Evolutionary conservation across 2,329 filamentous ascomycete genomes (phyloP), one percentile per base, ranked within the genome.

Genomic region (Colletotrichum graminicola): DNA sequence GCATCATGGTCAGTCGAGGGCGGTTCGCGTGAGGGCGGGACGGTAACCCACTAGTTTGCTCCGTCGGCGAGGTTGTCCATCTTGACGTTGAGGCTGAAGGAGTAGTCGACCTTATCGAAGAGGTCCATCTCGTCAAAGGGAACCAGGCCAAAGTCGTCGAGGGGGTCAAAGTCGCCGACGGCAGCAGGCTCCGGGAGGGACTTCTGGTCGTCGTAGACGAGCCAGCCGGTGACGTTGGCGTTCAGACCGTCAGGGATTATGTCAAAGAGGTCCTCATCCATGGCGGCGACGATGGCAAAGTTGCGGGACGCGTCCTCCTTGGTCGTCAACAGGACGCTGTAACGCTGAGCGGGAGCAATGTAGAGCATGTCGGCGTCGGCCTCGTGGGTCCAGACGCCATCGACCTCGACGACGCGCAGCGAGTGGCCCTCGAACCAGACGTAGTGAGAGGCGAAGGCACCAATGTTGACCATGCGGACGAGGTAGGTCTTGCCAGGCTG

Each of bases 21-120:
- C 43, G 21, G 43, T 45, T n/a, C 21, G 43, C 43, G 43, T 5
- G 43, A 3, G 21, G 21, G 7, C 5, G 43, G 43, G 18, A 45
- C 7, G 43, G 11, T 4, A 14, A 57, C 80, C 74, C 75, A 84
- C 82, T 91, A 91, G 75, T 80, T 83, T 29, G 88, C 88, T 1
- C 92, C 92, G 70, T 94, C 87, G 29, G 84, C 85, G 14, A 94
- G 85, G 72, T 92, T 90, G 75, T 90, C 86, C 88, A 93, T 93
- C 64, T 77, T 77, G n/a, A 86, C 78, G 59, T 76, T 79, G 8
- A 91, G 81, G 2, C 82, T 84, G 57, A 91, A 80, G 3, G 83
- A 81, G 69, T 85, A 79, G 77, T 88, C 85, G 6, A 87, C 85
- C 4, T 84, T 77, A 12, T 83, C 81, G 29, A 85, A 82, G 2